Evolutionary conservation across 2,329 filamentous ascomycete species (phyloP).

Genomic region (Exophiala lecanii-corni): DNA sequence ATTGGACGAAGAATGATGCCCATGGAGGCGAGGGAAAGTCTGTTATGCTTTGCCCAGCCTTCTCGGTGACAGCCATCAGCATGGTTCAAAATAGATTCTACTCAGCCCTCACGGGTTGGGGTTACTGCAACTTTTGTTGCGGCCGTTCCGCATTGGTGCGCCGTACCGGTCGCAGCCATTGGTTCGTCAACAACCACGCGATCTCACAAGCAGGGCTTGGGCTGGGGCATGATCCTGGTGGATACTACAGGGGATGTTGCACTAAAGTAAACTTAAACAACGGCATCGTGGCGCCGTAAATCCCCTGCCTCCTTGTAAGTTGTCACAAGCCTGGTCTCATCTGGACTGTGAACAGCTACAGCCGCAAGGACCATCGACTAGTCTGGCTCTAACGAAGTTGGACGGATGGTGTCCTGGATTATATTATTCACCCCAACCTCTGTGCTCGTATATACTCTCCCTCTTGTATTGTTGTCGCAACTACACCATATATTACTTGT

Average conservation of each 20-base stretch:
- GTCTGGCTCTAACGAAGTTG: conserved; percentile 1
- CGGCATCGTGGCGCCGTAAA: conserved; percentile 1
- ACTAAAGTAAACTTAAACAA: not conserved
- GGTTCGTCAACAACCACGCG: conserved; percentile 1
- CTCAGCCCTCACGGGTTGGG: not conserved
- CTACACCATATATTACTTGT: not conserved
- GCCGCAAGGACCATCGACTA: conserved; percentile 3
- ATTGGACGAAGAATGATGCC: too few species aligned
- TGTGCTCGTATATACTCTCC: conserved; percentile 3
- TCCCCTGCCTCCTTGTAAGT: conserved; percentile 1
- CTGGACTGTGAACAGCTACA: conserved; percentile 1
- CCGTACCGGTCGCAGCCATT: not conserved
- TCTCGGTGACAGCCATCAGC: not conserved
- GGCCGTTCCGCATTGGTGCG: not conserved
- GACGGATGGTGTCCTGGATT: not conserved
- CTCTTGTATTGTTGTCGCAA: conserved; percentile 1
- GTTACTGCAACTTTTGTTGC: not conserved
- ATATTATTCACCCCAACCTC: conserved; percentile 3
- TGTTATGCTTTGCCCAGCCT: not conserved
- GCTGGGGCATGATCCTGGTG: conserved; percentile 1
- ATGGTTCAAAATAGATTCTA: not conserved
- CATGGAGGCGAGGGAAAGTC: too few species aligned
- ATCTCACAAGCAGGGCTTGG: not conserved
- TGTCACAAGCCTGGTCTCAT: conserved; percentile 1
- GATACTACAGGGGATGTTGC: not conserved